phyloP scores from a whole-genome alignment of 371 early-diverging fungal genomes.

The Mortierella sp. region DNA sequence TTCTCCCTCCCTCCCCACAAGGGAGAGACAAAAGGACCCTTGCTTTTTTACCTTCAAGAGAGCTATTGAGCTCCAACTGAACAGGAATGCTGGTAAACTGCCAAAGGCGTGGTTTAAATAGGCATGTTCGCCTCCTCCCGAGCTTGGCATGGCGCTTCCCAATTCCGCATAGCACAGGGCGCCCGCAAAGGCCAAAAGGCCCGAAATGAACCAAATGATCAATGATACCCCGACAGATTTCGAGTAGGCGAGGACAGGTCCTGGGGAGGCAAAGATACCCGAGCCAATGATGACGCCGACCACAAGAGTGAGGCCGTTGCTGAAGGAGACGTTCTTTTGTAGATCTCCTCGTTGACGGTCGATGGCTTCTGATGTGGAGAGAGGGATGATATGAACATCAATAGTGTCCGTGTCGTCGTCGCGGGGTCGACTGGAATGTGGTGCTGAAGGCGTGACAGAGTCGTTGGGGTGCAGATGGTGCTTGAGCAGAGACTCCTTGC shows the following conservation, averaged over 20 bases:
- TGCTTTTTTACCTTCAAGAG: slow-evolving; percentile 63
- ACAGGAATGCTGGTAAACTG: slow-evolving; percentile 82
- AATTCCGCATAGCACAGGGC: slow-evolving; percentile 86
- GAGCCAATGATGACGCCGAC: slow-evolving; percentile 89
- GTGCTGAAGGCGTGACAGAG: neutral
- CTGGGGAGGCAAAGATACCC: slow-evolving; percentile 89
- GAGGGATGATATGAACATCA: slow-evolving; percentile 50
- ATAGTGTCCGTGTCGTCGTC: slow-evolving; percentile 46
- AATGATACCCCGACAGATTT: slow-evolving; percentile 82
- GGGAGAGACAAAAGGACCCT: too few relatives aligned
- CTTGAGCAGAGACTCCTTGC: slow-evolving; percentile 34
- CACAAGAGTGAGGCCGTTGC: slow-evolving; percentile 77
- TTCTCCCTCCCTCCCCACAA: too few relatives aligned
- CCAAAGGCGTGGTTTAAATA: slow-evolving; percentile 86
- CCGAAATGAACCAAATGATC: slow-evolving; percentile 82
- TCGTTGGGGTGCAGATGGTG: slow-evolving; percentile 16
- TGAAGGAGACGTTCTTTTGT: slow-evolving; percentile 73
- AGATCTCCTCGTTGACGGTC: slow-evolving; percentile 66
- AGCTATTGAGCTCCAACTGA: slow-evolving; percentile 77
- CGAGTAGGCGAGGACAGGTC: slow-evolving; percentile 81
- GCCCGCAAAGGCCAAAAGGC: slow-evolving; percentile 79
- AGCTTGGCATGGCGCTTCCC: slow-evolving; percentile 85
- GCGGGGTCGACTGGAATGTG: slow-evolving; percentile 1
- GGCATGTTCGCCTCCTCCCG: slow-evolving; percentile 87
- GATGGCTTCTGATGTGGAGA: slow-evolving; percentile 69